Evolutionary conservation across 2,329 filamentous ascomycete species (phyloP).

Genomic region (Paecilomyces formosus): DNA sequence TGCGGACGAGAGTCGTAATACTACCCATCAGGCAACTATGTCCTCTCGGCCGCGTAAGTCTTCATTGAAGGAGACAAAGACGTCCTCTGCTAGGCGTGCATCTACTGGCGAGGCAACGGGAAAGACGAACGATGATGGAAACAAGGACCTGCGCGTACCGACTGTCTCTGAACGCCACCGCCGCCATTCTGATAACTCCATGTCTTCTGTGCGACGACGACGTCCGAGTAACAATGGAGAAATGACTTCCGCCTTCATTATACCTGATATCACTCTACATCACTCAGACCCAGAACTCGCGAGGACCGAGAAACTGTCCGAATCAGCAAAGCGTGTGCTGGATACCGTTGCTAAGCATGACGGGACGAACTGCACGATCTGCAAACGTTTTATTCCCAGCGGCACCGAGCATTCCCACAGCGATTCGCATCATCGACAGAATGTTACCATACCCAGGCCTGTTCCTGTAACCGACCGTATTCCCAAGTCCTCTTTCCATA

Average conservation of each 20-base stretch:
- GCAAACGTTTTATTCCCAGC: constrained; percentile 36
- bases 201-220: constrained; percentile 43
- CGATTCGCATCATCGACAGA: constrained; percentile 15
- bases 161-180: constrained; percentile 24
- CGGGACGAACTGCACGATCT: constrained; percentile 50
- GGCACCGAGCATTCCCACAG: constrained; percentile 21
- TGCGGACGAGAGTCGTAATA: constrained; percentile 32
- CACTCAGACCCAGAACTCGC: constrained; percentile 19
- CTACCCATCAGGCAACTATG: constrained; percentile 29
- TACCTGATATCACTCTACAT: constrained; percentile 54
- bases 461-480: constrained; percentile 45
- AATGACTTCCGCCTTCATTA: constrained; percentile 58
- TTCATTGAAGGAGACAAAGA: constrained; percentile 45
- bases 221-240: constrained; percentile 40
- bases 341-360: constrained; percentile 42
- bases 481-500: constrained; percentile 34
- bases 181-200: constrained; percentile 39
- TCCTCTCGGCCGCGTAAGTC: constrained; percentile 44
- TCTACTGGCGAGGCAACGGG: constrained; percentile 28
- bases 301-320: constrained; percentile 27
- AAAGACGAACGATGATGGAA: constrained; percentile 18
- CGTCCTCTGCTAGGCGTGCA: constrained; percentile 21
- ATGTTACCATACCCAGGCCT: constrained; percentile 41
- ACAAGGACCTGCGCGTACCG: constrained; percentile 15
- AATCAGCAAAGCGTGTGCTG: constrained; percentile 33